Percentiles rank a stretch among this genome's conserved stretches.
These are phyloP conservation scores for Melanogaster broomeanus DNA, from an alignment of 768 basidiomycete genomes.

Conservation along the genomic window DNA sequence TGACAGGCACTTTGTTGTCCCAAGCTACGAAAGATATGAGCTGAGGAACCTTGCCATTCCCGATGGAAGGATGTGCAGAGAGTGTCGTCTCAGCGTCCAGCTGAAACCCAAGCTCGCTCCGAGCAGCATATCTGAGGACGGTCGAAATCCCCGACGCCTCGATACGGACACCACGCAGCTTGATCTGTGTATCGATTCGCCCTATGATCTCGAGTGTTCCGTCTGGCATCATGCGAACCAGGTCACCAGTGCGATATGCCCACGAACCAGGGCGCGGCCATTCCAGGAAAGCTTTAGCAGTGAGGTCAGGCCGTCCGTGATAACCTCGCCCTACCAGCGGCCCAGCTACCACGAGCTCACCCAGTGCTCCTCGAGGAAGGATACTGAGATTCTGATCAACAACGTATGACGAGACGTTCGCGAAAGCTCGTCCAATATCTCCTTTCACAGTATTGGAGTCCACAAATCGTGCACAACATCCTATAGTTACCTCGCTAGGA, in stretches of 20 bases:
- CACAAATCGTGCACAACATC: constrained; percentile 49
- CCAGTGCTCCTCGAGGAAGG: constrained; percentile 43
- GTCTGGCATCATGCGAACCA: constrained; percentile 53
- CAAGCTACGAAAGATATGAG: constrained; percentile 49
- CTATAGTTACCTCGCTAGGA: constrained; percentile 55
- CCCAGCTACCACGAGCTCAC: constrained; percentile 52
- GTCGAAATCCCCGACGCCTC: constrained; percentile 54
- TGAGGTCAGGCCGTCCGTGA: constrained; percentile 44
- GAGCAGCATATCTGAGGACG: constrained; percentile 32
- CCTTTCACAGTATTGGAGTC: constrained; percentile 39
- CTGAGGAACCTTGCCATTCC: constrained; percentile 35
- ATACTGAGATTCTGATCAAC: constrained; percentile 45
- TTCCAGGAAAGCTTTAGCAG: constrained; percentile 46
- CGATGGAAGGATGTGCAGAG: constrained; percentile 44
- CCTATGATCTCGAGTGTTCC: constrained; percentile 50
- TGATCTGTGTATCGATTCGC: constrained; percentile 53
- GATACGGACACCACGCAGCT: constrained; percentile 54
- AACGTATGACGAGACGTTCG: constrained; percentile 36
- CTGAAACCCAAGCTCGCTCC: constrained; percentile 13
- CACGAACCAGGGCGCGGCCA: constrained; percentile 42
- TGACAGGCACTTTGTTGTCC: constrained; percentile 37
- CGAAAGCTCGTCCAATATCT: constrained; percentile 47
- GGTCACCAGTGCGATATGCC: constrained; percentile 53
- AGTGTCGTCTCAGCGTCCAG: constrained; percentile 46
- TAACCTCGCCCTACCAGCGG: constrained; percentile 54